Base-by-base conservation (phyloP, 257 asterid species). In the Capsicum chinense region DNA sequence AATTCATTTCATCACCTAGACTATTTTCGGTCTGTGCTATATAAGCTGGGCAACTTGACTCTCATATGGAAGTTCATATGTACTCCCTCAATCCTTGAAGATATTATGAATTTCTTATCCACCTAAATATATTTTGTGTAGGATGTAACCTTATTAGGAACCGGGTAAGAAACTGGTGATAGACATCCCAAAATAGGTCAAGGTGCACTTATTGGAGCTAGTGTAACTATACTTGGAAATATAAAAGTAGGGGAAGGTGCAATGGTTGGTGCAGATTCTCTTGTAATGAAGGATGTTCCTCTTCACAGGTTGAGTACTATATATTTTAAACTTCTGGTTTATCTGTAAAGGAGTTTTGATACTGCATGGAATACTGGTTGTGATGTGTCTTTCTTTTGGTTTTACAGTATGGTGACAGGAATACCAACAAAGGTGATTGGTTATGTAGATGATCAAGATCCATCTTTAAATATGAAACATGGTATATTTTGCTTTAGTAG, bases 171-270 rank as follows among this genome's bases (percentile, higher is more conserved):
- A 26, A 26, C 33, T 26, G 33, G 33, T 26, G 33, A 26, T 26
- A 26, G 33, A 26, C 33, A 26, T 26, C 33, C 33, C 33, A 26
- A 26, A 26, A 26, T 26, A 26, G 33, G 33, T 39, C 90, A 89
- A 88, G 92, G 92, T 85, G 92, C 88, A 44, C 88, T 89, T 7
- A 83, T 89, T 80, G 92, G 90, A 83, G 92, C 92, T 10, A 62
- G 90, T 68, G 88, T 85, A 56, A 86, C 85, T 19, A 86, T 89
- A 83, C 86, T 89, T 84, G 92, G 92, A 80, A 86, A 89, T 70
- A 89, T 89, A 79, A 81, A 68, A 83, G 68, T 89, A 17, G 92
- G 92, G 37, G 92, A 88, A 87, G 90, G 90, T 80, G 90, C 92
- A n/a, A 86, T 87, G 90, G 37, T 89, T 79, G 92, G 88, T 62